Conservation (phyloP, 1,284 basidiomycete genomes). For the Mixia osmundae region DNA sequence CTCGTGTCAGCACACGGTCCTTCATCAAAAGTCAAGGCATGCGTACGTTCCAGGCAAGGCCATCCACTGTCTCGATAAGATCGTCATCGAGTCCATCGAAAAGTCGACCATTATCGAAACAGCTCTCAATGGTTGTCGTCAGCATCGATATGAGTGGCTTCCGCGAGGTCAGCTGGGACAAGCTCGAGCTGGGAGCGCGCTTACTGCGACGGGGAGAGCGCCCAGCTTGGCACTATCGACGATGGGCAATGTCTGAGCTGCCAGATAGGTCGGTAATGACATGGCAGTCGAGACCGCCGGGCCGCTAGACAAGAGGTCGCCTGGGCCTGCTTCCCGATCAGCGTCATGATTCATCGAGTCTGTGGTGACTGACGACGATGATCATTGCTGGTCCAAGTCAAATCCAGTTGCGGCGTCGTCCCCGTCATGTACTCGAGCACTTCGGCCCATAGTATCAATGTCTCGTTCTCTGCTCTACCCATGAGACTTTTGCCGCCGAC, state of each 20-base stretch:
- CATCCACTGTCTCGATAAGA: constrained; percentile 4
- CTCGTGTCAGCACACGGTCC: background rate
- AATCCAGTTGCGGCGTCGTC: no score
- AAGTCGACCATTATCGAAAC: constrained; percentile 11
- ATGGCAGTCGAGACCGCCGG: no score
- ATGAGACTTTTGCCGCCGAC: no score
- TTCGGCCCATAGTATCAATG: no score
- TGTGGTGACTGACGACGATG: background rate
- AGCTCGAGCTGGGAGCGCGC: constrained; percentile 5
- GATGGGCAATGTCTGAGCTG: constrained; percentile 11
- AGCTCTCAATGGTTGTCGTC: no score
- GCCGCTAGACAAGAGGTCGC: no score
- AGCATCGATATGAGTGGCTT: constrained; percentile 1
- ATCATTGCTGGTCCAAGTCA: constrained; percentile 7
- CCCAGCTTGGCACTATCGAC: constrained; percentile 6
- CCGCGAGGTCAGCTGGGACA: constrained; percentile 6
- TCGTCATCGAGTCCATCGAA: constrained; percentile 10
- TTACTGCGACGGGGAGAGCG: constrained; percentile 2
- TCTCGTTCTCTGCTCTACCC: no score
- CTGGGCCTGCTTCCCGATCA: background rate
- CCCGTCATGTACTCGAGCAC: no score
- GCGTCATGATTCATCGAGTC: background rate
- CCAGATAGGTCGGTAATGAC: constrained; percentile 12
- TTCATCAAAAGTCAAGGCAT: background rate
- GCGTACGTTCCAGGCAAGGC: constrained; percentile 9